phyloP scores from a whole-genome alignment of 305 asterid genomes.

The Fraxinus sp. region DNA sequence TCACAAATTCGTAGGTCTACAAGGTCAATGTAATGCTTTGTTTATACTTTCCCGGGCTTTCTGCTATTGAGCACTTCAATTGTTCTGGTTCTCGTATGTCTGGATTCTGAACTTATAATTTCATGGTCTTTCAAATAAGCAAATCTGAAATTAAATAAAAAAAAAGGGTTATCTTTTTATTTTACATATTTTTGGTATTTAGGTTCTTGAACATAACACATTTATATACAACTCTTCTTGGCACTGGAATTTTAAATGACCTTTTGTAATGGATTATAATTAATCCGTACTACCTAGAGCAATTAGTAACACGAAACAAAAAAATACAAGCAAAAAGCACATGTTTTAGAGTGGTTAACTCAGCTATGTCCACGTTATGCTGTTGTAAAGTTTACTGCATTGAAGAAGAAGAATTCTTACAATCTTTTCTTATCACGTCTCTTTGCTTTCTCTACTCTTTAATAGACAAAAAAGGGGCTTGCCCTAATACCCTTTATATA shows the following conservation, averaged over 20 bases:
- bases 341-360: neutral
- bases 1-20: neutral
- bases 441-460: neutral
- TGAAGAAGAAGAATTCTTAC: neutral
- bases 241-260: neutral
- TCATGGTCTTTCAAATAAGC: neutral
- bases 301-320: neutral
- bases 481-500: neutral
- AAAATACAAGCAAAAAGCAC: neutral
- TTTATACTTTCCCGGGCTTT: neutral
- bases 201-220: neutral
- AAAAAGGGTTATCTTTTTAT: neutral
- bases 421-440: neutral
- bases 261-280: neutral
- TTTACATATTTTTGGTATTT: neutral
- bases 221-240: neutral
- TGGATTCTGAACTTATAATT: conserved; percentile 7
- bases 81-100: neutral
- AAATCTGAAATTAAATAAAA: neutral
- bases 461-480: neutral
- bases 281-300: neutral
- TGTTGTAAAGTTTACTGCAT: neutral
- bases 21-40: conserved; percentile 1
- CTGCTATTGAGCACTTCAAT: neutral
- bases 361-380: neutral